Base-by-base conservation (phyloP, 192 early-diverging fungal genomes). In the Backusella morwellensis region DNA sequence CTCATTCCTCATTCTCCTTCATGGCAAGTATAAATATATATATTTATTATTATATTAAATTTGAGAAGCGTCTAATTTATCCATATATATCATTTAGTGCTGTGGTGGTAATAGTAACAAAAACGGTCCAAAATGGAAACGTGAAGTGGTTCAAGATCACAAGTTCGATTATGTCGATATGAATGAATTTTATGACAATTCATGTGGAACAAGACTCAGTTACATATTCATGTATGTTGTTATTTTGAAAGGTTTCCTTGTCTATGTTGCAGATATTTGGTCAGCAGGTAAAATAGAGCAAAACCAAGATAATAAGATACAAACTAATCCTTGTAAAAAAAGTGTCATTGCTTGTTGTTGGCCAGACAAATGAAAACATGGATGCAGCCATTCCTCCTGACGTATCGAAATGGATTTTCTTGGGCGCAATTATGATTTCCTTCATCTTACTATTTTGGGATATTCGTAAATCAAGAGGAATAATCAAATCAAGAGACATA, bases 151-250 rank as follows among this genome's bases (percentile, higher is more conserved):
- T 17, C 84, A 88, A 78, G 95, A 95, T 85, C 94, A 96, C 85
- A 95, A 94, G 82, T 97, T 97, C 80, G 95, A 95, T 83, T 94
- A 91, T 84, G 86, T 97, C 70, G 92, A 97, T 79, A 89, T 95
- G 26, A 88, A 95, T 7, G 93, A 95, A 75, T 95, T 93, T 85
- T 63, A 85, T 15, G 86, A 90, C 72, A 59, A 78, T 14, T 86
- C 83, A 23, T 87, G 82, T 73, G 41, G 75, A 63, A 78, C 79
- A 11, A 80, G 85, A 59, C 66, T 91, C 11, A 75, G 78, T 15
- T 93, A 95, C 76, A 74, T 80, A 23, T 79, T 86, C 26, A 82
- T 94, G 34, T 94, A 91, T 78, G 67, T 93, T 36, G 83, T 88
- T 6, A 87, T 93, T 7, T 82, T 97, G 76, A 92, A 93, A 76